Conservation (phyloP, 768 basidiomycete species). For the Leccinum fibrillosum region DNA sequence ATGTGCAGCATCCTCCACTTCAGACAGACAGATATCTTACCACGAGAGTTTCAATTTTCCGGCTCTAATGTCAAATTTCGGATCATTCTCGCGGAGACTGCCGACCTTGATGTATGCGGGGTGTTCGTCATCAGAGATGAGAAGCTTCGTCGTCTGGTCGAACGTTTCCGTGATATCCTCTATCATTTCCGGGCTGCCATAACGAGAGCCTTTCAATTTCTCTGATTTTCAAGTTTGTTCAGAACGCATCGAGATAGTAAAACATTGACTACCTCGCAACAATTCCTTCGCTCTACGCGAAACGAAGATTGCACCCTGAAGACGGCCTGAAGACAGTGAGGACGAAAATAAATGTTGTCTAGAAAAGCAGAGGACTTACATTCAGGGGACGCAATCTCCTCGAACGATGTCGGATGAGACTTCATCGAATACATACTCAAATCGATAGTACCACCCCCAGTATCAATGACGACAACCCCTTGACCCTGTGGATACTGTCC, state of each 20-base stretch:
- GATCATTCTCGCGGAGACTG: constrained; percentile 32
- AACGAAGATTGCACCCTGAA: constrained; percentile 39
- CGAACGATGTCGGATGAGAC: constrained; percentile 24
- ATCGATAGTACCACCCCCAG: constrained; percentile 42
- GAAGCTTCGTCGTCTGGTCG: constrained; percentile 36
- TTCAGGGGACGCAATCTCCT: constrained; percentile 34
- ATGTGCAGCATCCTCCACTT: background rate
- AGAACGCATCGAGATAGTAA: background rate
- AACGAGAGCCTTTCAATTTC: constrained; percentile 26
- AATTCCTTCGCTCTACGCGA: constrained; percentile 27
- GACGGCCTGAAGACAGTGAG: constrained; percentile 25
- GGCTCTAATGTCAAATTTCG: constrained; percentile 24
- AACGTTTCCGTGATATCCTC: constrained; percentile 31
- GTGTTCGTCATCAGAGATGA: constrained; percentile 32
- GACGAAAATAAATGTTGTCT: background rate
- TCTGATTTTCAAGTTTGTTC: constrained; percentile 10
- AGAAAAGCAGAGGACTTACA: constrained; percentile 17
- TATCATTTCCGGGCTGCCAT: constrained; percentile 28
- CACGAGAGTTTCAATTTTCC: constrained; percentile 36
- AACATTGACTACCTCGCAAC: constrained; percentile 28
- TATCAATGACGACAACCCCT: constrained; percentile 45
- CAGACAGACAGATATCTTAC: constrained; percentile 15
- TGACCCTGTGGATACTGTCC: constrained; percentile 17
- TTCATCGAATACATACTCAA: constrained; percentile 38
- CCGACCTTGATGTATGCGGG: constrained; percentile 39